phyloP scores from a whole-genome alignment of 2,329 filamentous ascomycete species.

The Xylariaceae sp. region DNA sequence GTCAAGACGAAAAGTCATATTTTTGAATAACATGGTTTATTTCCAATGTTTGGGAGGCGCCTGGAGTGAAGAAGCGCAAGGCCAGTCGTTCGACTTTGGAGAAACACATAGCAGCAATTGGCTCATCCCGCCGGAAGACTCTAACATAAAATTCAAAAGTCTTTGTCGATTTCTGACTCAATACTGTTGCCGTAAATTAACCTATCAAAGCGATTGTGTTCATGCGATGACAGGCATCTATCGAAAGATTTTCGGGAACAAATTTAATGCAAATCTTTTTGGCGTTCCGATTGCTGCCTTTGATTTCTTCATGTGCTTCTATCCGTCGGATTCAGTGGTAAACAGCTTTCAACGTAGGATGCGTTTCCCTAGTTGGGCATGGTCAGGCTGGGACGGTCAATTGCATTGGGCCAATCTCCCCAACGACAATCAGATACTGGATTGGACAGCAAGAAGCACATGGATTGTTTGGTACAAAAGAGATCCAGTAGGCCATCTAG shows the following conservation, averaged over 20 bases:
- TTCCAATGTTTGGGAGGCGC: no score
- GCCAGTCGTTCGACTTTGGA: no score
- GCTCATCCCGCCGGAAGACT: no score
- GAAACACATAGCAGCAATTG: no score
- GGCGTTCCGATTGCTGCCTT: not conserved
- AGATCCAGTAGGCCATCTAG: not conserved
- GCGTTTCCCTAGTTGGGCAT: conserved; percentile 1
- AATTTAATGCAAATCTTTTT: not conserved
- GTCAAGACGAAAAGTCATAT: no score
- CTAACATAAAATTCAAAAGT: no score
- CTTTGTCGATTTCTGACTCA: no score
- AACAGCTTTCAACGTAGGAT: not conserved
- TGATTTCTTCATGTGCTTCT: conserved; percentile 5
- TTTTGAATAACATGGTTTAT: no score
- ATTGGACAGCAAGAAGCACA: not conserved
- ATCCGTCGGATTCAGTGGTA: not conserved
- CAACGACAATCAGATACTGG: not conserved
- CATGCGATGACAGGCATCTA: not conserved
- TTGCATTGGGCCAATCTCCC: not conserved
- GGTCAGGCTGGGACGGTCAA: not conserved
- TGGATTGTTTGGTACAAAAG: conserved; percentile 7
- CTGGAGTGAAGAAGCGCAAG: no score
- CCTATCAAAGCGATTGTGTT: not conserved
- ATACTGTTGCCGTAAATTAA: no score
- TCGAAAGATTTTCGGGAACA: not conserved